phyloP scores from a whole-genome alignment of 139 green algal species.

The Nannochloris sp. region DNA sequence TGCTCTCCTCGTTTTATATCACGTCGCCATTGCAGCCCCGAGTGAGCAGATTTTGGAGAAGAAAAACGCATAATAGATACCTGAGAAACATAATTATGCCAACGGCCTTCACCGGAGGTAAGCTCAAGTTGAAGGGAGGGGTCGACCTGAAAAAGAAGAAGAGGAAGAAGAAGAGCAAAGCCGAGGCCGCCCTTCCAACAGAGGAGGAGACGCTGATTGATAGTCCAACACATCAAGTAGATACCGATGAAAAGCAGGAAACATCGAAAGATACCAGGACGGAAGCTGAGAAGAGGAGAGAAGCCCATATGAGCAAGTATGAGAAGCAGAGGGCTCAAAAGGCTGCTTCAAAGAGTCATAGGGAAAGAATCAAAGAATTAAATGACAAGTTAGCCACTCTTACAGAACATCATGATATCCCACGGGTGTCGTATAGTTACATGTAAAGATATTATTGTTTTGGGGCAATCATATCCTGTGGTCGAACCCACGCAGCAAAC shows the following conservation, averaged over 20 bases:
- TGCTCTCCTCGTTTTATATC: slow-evolving; percentile 62
- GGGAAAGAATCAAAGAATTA: slow-evolving; percentile 59
- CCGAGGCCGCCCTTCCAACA: background rate
- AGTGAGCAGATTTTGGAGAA: background rate
- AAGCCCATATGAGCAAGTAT: slow-evolving; percentile 48
- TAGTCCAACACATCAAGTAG: background rate
- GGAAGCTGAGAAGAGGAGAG: slow-evolving; percentile 62
- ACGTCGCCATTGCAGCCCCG: slow-evolving; percentile 31
- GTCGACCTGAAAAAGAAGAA: slow-evolving; percentile 57
- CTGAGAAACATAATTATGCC: slow-evolving; percentile 1
- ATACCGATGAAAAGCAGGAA: background rate
- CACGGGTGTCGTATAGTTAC: slow-evolving; percentile 15
- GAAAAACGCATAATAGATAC: background rate
- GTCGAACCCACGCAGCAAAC: slow-evolving; percentile 84
- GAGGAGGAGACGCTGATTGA: background rate
- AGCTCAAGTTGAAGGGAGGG: slow-evolving; percentile 83
- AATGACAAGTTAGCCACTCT: slow-evolving; percentile 27
- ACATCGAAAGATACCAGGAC: slow-evolving; percentile 56
- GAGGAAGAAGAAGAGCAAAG: slow-evolving; percentile 54
- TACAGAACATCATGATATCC: slow-evolving; percentile 29
- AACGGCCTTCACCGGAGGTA: slow-evolving; percentile 62
- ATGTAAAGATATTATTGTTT: slow-evolving; percentile 13
- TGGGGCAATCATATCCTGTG: slow-evolving; percentile 79
- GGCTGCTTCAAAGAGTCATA: slow-evolving; percentile 64
- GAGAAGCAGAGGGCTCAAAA: slow-evolving; percentile 59